These are phyloP conservation scores for Acanthamoeba healyi DNA, from an alignment of 208 protist species.

Conservation along the genomic window DNA sequence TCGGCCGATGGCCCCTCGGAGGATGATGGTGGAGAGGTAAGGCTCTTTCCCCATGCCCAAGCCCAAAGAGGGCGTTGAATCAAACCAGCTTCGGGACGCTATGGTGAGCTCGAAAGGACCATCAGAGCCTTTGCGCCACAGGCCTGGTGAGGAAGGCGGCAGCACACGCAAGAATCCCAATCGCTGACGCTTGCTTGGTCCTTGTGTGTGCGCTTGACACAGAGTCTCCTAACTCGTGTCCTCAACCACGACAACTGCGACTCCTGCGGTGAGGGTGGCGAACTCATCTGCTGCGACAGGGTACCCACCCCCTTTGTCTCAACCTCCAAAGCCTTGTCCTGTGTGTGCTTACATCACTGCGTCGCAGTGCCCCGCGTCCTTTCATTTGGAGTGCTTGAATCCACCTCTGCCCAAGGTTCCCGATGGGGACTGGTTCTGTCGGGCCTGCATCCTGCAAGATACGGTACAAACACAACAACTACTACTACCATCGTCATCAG, in stretches of 20 bases:
- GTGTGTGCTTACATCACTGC: background rate
- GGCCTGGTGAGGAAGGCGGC: too few relatives aligned
- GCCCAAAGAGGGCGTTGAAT: too few relatives aligned
- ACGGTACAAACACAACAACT: background rate
- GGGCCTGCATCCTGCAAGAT: constrained; percentile 10
- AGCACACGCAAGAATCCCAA: too few relatives aligned
- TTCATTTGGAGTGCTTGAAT: constrained; percentile 68
- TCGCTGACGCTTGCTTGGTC: too few relatives aligned
- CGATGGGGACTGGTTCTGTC: constrained; percentile 40
- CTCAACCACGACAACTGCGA: constrained; percentile 51
- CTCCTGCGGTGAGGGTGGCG: constrained; percentile 30
- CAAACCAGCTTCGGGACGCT: too few relatives aligned
- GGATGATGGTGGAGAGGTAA: constrained; percentile 14
- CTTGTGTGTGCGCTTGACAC: background rate
- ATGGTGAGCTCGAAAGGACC: too few relatives aligned
- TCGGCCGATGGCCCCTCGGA: background rate
- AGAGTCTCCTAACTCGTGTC: constrained; percentile 28
- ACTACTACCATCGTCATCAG: too few relatives aligned
- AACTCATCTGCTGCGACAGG: constrained; percentile 36
- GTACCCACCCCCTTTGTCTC: background rate
- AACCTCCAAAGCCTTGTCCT: background rate
- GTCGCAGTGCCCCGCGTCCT: constrained; percentile 31
- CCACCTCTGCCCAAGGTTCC: background rate
- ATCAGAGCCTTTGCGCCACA: too few relatives aligned
- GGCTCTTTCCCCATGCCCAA: background rate